phyloP scores from a whole-genome alignment of 2,329 filamentous ascomycete genomes.

The Mycosphaerelloides madeirae region DNA sequence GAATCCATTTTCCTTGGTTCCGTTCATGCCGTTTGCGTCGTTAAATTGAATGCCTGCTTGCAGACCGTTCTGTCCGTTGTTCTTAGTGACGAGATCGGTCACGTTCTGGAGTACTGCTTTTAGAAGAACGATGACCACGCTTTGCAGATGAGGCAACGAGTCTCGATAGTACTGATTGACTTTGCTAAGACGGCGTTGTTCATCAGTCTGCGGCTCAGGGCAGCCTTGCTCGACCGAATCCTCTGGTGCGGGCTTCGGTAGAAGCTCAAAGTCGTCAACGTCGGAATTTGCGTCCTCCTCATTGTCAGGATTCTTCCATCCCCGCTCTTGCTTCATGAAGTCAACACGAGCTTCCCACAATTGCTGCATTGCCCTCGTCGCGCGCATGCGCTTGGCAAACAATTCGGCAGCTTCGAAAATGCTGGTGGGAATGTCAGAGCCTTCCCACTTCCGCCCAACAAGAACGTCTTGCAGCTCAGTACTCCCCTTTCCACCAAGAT shows the following conservation, averaged over 20 bases:
- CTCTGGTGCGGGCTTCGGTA: constrained; percentile 24
- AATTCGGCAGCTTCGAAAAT: constrained; percentile 92
- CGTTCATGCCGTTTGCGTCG: constrained; percentile 30
- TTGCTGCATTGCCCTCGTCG: constrained; percentile 86
- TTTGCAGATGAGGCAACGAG: constrained; percentile 81
- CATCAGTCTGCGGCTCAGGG: constrained; percentile 21
- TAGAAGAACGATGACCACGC: constrained; percentile 84
- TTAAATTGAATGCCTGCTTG: constrained; percentile 45
- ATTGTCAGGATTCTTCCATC: constrained; percentile 62
- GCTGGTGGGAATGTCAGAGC: constrained; percentile 87
- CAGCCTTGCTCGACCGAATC: constrained; percentile 31
- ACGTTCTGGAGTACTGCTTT: constrained; percentile 85
- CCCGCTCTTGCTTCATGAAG: constrained; percentile 87
- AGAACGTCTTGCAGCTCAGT: constrained; percentile 74
- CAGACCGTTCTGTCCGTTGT: constrained; percentile 45
- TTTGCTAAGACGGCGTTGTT: constrained; percentile 36
- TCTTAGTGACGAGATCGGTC: constrained; percentile 69
- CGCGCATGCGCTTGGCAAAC: constrained; percentile 83
- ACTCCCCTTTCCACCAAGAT: constrained; percentile 80
- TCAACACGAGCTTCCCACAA: constrained; percentile 90
- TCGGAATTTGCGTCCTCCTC: constrained; percentile 24
- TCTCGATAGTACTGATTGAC: constrained; percentile 79
- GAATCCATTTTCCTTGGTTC: constrained; percentile 35
- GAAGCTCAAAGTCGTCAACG: constrained; percentile 33
- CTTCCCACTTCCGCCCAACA: constrained; percentile 83